Conservation (phyloP, 2,329 filamentous ascomycete genomes). For the Botrytis elliptica region DNA sequence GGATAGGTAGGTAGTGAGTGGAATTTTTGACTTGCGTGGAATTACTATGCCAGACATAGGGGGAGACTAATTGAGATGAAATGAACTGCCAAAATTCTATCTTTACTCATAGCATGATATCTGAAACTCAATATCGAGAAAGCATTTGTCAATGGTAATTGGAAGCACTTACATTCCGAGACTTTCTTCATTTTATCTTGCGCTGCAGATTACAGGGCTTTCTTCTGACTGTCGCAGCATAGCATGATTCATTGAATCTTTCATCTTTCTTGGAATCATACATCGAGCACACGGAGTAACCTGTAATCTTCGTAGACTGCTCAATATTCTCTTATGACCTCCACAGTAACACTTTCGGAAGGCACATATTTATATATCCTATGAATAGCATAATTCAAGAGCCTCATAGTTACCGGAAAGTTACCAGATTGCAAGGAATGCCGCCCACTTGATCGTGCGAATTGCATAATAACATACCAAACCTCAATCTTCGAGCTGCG, state of each 20-base stretch:
- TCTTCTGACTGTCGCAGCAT: not conserved
- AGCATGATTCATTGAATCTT: not conserved
- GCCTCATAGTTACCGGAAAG: too few species aligned
- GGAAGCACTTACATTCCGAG: not conserved
- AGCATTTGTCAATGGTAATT: not conserved
- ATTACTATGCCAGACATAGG: not conserved
- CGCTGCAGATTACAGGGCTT: not conserved
- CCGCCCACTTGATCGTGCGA: not conserved
- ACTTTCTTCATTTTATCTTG: not conserved
- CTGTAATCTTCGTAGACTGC: fast-evolving
- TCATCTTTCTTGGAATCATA: not conserved
- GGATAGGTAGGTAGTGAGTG: too few species aligned
- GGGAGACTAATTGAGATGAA: not conserved
- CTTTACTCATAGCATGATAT: not conserved
- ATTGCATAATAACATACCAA: not conserved
- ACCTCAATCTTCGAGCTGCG: not conserved
- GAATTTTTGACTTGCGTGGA: not conserved
- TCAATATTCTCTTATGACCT: not conserved
- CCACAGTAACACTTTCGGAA: not conserved
- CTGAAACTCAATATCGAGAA: not conserved
- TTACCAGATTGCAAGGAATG: not conserved
- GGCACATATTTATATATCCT: not conserved
- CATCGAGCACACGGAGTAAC: not conserved
- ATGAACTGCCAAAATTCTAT: not conserved
- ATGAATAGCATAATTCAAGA: not conserved